These are phyloP conservation scores for Sutorius australiensis DNA, from an alignment of 768 basidiomycete genomes.

Conservation along the genomic window DNA sequence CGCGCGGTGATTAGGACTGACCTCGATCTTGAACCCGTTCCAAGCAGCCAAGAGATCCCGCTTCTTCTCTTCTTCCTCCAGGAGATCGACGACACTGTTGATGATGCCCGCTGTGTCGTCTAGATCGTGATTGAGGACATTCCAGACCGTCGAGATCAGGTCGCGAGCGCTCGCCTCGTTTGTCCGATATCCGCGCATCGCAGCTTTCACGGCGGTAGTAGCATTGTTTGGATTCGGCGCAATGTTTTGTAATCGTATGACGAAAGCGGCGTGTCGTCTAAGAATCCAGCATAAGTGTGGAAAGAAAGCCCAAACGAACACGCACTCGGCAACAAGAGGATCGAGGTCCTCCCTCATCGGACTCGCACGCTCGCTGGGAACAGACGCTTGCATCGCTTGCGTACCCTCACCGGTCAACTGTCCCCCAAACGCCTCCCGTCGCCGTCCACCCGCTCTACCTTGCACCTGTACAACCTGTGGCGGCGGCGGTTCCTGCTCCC, in stretches of 20 bases:
- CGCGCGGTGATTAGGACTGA: conserved; percentile 38
- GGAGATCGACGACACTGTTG: conserved; percentile 67
- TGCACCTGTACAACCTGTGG: conserved; percentile 21
- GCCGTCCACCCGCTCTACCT: conserved; percentile 35
- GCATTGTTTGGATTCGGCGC: conserved; percentile 57
- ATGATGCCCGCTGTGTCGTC: conserved; percentile 76
- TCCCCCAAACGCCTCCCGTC: conserved; percentile 62
- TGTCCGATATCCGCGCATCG: conserved; percentile 71
- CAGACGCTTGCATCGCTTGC: conserved; percentile 12
- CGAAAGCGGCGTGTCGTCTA: conserved; percentile 66
- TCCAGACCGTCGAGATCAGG: conserved; percentile 87
- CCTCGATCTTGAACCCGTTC: conserved; percentile 84
- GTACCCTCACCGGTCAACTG: conserved; percentile 44
- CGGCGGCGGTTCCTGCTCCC: conserved; percentile 41
- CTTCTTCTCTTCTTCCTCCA: conserved; percentile 86
- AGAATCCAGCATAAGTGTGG: neutral
- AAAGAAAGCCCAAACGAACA: neutral
- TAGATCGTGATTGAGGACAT: conserved; percentile 59
- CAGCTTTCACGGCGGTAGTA: conserved; percentile 61
- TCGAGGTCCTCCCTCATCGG: conserved; percentile 45
- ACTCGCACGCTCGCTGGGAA: conserved; percentile 28
- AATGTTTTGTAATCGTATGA: conserved; percentile 57
- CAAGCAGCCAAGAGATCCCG: conserved; percentile 69
- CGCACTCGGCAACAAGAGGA: conserved; percentile 53
- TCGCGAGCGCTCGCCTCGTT: conserved; percentile 81